Percentiles rank a stretch among this genome's conserved stretches.
Conservation (phyloP, 108 stramenopile species). For the Nitzschia inconspicua region DNA sequence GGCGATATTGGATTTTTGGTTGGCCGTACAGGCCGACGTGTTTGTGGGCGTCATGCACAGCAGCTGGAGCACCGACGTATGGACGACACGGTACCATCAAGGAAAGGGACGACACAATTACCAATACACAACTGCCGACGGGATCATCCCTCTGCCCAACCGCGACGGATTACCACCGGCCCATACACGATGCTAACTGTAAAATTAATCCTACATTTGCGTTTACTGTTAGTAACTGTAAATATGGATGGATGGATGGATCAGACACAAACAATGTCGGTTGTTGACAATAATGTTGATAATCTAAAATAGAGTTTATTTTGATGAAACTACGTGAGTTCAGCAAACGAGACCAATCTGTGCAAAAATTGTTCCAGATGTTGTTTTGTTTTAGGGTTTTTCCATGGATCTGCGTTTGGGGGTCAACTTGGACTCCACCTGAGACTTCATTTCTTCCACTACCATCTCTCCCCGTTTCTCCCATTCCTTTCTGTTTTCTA, state of each 20-base stretch:
- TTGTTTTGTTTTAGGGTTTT: background rate
- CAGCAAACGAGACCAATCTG: background rate
- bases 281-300: background rate
- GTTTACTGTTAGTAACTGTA: no score
- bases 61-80: constrained; percentile 66
- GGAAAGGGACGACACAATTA: constrained; percentile 41
- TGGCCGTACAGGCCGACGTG: constrained; percentile 42
- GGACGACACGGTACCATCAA: constrained; percentile 61
- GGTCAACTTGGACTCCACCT: background rate
- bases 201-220: no score
- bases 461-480: constrained; percentile 13
- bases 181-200: constrained; percentile 38
- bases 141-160: constrained; percentile 30
- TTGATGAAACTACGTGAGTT: background rate
- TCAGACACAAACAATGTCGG: no score
- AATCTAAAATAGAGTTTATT: background rate
- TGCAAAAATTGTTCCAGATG: background rate
- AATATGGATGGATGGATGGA: no score
- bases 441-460: constrained; percentile 10
- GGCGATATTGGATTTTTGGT: constrained; percentile 66
- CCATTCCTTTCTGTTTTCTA: constrained; percentile 25
- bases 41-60: constrained; percentile 65
- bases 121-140: constrained; percentile 31
- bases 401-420: background rate
- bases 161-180: constrained; percentile 38